Base-by-base conservation (phyloP, 129 eudicot species). In the Flaveria robusta region DNA sequence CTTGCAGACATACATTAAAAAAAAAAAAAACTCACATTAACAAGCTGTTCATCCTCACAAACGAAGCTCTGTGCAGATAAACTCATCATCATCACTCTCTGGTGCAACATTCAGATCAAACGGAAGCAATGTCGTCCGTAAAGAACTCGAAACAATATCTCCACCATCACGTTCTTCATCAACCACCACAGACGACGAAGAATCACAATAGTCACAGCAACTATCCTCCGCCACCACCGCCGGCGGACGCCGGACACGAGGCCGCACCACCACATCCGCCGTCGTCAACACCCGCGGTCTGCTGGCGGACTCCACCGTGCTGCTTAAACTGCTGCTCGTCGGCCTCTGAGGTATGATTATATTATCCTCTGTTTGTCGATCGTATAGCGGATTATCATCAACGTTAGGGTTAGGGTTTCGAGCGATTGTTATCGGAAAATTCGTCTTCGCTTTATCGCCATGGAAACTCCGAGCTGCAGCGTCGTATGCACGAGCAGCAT, bases 401-500 rank as follows among this genome's bases (percentile, higher is more conserved):
- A 34, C 79, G 70, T 83, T 82, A 56, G 31, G 80, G 70, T 83
- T 82, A 56, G 31, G 80, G 54, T 79, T 75, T 46, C 20, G 62
- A 5, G 70, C n/a, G 46, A 64, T 15, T 47, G 50, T 43, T 42
- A 49, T 15, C 9, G 89, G 84, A 72, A 93, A 93, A 68, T 93
- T 93, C 22, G 96, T 93, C 50, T 85, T 88, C 11, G 98, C 98
- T 66, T 93, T 93, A 3, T 79, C 81, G 9, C 98, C 98, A 20
- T 96, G 91, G 56, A 92, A 86, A 16, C 65, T 68, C 45, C 84
- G 79, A 4, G 98, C 97, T 0, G 96, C 98, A 62, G 90, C 75
- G 52, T 92, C 96, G 78, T 92, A 92, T 14, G 98, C 98, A 22
- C 85, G 87, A 0, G 98, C 98, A 15, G 96, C 98, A 20, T 88